Base-by-base conservation (phyloP, 352 stramenopile species). In the Globisporangium heterothallicum region DNA sequence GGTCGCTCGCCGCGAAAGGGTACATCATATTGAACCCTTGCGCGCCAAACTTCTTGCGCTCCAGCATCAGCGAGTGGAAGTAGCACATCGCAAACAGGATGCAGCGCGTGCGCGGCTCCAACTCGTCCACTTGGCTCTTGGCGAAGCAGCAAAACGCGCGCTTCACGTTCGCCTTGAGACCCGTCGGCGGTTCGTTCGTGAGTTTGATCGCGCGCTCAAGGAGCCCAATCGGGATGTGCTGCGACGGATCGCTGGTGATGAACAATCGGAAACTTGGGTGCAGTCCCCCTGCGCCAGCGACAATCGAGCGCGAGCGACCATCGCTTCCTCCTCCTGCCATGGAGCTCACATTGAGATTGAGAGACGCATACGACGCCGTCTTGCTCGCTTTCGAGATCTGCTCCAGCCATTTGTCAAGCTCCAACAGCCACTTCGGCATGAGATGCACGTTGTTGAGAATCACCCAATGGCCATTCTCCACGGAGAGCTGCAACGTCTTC, bases 391-490 rank as follows among this genome's bases (percentile, higher is more conserved):
- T 83, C 0, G 72, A 63, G 47, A 94, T 42, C 48, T 88, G 64
- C 42, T 97, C 90, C 21, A 98, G 75, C 76, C 95, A 88, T 42
- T 94, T 87, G 58, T 98, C 92, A 13, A 98, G 75, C 47, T 88
- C 85, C 1, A 95, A 64, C 26, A 98, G 81, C 94, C 94, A 98
- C 46, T 74, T 84, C 0, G 93, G 88, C 91, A 98, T 98, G 10
- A 98, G 55, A 40, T 98, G 93, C 14, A 97, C 88, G 58, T 98
- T 98, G 68, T 97, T 94, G 30, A 97, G 75, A 54, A 98, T 92
- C 2, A 98, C 78, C 94, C 94, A 98, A 65, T 96, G 86, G 9
- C 94, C 94, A 50, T 97, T 96, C 21, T 94, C 84, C 18, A 86
- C 87, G 27, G 77, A 84, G 26, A 91, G 72, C 30, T 88, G 66